These are phyloP conservation scores for Aurifilum marmelostoma DNA, from an alignment of 2,329 filamentous ascomycete genomes.

Conservation along the genomic window DNA sequence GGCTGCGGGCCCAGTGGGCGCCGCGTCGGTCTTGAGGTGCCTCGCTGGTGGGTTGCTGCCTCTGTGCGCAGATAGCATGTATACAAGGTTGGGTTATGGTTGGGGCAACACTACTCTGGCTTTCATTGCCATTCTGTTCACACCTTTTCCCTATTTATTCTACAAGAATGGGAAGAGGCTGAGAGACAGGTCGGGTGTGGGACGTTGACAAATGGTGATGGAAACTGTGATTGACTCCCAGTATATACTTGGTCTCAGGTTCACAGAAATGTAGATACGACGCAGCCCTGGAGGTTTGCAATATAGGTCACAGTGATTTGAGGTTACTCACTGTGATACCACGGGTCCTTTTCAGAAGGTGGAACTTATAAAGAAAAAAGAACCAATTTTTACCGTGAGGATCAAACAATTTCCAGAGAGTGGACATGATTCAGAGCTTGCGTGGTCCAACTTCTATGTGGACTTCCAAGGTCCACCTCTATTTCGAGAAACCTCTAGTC, in stretches of 20 bases:
- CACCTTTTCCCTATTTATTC: slow-evolving; percentile 13
- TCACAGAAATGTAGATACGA: background rate
- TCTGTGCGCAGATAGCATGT: slow-evolving; percentile 6
- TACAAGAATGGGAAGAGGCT: slow-evolving; percentile 14
- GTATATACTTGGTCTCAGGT: background rate
- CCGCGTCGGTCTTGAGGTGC: slow-evolving; percentile 17
- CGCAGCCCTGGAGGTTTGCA: background rate
- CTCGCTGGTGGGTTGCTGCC: slow-evolving; percentile 18
- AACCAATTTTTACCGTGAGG: too few species aligned
- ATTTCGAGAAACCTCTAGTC: too few species aligned
- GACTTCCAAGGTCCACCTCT: too few species aligned
- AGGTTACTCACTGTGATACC: too few species aligned
- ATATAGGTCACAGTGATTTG: background rate
- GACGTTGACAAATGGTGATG: background rate
- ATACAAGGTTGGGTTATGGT: background rate
- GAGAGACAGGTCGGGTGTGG: background rate
- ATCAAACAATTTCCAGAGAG: too few species aligned
- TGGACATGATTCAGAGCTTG: too few species aligned
- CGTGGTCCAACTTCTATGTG: too few species aligned
- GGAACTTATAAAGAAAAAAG: too few species aligned
- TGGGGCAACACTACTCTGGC: slow-evolving; percentile 21
- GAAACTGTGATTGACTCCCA: too few species aligned
- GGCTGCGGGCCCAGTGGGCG: slow-evolving; percentile 19
- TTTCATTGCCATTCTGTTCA: slow-evolving; percentile 10
- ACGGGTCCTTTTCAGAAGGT: too few species aligned